Evolutionary conservation across 179 eudicot species (phyloP).

Genomic region (Corrigiola litoralis): DNA sequence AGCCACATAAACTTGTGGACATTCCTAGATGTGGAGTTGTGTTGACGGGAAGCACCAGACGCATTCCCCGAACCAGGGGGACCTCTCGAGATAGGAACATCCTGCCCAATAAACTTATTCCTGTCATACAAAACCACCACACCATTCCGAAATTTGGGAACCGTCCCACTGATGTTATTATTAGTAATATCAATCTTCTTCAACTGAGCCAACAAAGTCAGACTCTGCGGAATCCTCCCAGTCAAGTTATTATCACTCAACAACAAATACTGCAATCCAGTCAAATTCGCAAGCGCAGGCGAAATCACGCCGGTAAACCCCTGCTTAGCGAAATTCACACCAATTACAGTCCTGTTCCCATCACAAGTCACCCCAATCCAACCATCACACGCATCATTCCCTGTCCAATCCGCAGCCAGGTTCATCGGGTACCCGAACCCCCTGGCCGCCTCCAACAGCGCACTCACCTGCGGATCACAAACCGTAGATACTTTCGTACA

Average conservation of each 20-base stretch:
- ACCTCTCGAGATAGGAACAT: conserved; percentile 26
- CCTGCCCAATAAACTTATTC: conserved; percentile 46
- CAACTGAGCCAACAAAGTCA: conserved; percentile 46
- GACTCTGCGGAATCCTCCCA: conserved; percentile 47
- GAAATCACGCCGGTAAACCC: conserved; percentile 52
- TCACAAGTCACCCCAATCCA: conserved; percentile 59
- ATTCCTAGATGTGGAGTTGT: too few species aligned
- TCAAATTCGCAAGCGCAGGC: conserved; percentile 51
- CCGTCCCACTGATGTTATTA: conserved; percentile 57
- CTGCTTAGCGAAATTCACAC: conserved; percentile 46
- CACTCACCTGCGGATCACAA: conserved; percentile 53
- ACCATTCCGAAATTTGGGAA: conserved; percentile 33
- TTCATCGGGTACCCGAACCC: conserved; percentile 52
- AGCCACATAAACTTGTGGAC: too few species aligned
- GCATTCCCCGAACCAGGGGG: conserved; percentile 26
- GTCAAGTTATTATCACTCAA: conserved; percentile 68
- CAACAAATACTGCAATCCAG: conserved; percentile 31
- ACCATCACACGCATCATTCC: conserved; percentile 49
- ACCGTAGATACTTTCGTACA: conserved; percentile 41
- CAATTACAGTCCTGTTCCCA: conserved; percentile 28
- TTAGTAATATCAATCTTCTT: conserved; percentile 49
- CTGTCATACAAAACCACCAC: conserved; percentile 37
- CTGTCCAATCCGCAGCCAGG: conserved; percentile 60
- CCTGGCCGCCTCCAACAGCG: conserved; percentile 40
- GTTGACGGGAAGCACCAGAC: too few species aligned